Evolutionary conservation across 305 asterid species (phyloP).

Genomic region (Plantago coronopus): DNA sequence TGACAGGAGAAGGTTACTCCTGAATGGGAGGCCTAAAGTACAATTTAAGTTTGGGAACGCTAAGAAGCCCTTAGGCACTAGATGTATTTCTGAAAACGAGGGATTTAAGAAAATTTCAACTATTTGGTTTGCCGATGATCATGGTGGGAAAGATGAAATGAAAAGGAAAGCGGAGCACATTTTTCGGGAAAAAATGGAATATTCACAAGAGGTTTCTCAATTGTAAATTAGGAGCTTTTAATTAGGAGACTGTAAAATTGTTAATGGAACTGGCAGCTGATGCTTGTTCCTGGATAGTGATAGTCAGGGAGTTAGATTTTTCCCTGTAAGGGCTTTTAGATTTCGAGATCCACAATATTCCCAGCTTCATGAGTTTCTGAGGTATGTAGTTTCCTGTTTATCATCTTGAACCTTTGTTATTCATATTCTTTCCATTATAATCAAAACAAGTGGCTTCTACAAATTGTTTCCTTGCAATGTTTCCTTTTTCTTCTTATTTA

Average conservation of each 20-base stretch:
- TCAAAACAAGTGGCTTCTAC: constrained; percentile 21
- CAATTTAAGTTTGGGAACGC: constrained; percentile 41
- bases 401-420: constrained; percentile 32
- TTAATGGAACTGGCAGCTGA: constrained; percentile 39
- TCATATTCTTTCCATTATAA: constrained; percentile 32
- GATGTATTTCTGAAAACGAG: constrained; percentile 29
- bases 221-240: constrained; percentile 53
- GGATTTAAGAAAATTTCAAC: constrained; percentile 25
- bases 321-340: constrained; percentile 37
- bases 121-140: constrained; percentile 43
- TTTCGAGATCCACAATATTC: constrained; percentile 30
- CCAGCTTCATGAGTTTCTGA: constrained; percentile 32
- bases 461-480: constrained; percentile 5
- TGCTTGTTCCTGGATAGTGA: constrained; percentile 37
- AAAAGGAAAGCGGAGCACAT: constrained; percentile 38
- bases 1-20: constrained; percentile 32
- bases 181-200: constrained; percentile 32
- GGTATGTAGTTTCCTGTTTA: constrained; percentile 35
- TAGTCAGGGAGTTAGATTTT: constrained; percentile 38
- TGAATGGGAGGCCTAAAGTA: constrained; percentile 42
- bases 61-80: constrained; percentile 34
- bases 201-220: constrained; percentile 32
- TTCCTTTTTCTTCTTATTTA: not conserved
- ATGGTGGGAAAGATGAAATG: constrained; percentile 33
- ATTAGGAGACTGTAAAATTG: constrained; percentile 46